Evolutionary conservation across 495 filamentous ascomycete genomes (phyloP), one percentile per base, ranked within the genome.

Genomic region (Staphylotrichum longicolle): DNA sequence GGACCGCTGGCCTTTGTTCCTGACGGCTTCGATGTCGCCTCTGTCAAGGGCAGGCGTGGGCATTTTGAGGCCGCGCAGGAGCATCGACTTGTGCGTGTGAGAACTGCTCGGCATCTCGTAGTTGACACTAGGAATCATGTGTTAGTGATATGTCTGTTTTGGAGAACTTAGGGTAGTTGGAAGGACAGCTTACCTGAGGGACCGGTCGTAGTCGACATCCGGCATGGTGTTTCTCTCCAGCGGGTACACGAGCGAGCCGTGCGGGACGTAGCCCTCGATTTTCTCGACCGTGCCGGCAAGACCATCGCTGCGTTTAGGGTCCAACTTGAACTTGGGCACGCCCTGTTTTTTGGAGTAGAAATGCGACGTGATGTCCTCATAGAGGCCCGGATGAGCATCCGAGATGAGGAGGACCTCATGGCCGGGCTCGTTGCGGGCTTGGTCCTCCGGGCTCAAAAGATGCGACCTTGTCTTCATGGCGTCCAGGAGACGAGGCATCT

Each of bases 341-440:
- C 83, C 87, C 52, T 88, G 84, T 72, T 91, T 90, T 77, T 96
- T 97, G 30, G 90, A 90, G 74, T 96, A 99, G 75, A 98, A 96
- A 33, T 88, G 89, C 10, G 74, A 76, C 3, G 85, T 87, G 52
- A 96, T 81, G 37, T 93, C 86, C 61, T 94, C 84, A 66, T 96
- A 97, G 9, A 98, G 76, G 0, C 83, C 82, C 20, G 77, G 69
- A 68, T 96, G 88, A 34, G 82, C 78, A 54, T 93, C 90, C 2
- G 91, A 91, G n/a, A 98, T 76, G 32, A 97, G 75, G 7, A 99
- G 79, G 0, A 87, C 87, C 33, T 96, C 93, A 60, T 80, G 83
- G 5, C 94, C 94, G 46, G 89, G 73, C n/a, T 79, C 76, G 67
- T 99, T 99, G 34, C 94, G 86, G 32, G 81, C 78, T 27, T 78